Conservation (phyloP, 345 rosid species). For the Syzygium oleosum region DNA sequence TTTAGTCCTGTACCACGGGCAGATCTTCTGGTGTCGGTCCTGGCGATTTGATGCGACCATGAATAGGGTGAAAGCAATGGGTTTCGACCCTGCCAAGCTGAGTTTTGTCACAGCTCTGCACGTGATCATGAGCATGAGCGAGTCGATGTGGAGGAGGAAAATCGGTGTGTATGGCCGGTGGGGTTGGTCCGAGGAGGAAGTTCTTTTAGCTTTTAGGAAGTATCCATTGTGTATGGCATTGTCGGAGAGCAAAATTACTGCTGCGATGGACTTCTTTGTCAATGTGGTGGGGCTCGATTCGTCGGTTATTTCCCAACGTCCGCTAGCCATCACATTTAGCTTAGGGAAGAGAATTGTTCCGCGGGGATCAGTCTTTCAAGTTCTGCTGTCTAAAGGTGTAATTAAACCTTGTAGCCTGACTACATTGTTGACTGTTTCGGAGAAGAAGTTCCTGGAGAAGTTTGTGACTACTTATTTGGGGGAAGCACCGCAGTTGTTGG, state of each 20-base stretch:
- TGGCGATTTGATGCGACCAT: not conserved
- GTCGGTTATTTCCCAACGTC: not conserved
- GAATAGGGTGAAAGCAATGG: constrained; percentile 10
- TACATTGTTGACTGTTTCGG: not conserved
- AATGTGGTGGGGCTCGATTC: constrained; percentile 13
- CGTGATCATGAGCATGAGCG: not conserved
- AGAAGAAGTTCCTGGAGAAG: constrained; percentile 7
- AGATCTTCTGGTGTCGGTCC: not conserved
- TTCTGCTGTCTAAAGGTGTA: constrained; percentile 13
- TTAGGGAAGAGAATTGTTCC: constrained; percentile 26
- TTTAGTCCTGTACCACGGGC: not conserved
- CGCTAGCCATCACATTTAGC: constrained; percentile 1
- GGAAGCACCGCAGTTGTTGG: constrained; percentile 7
- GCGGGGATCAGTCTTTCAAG: constrained; percentile 8
- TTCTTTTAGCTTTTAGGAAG: constrained; percentile 8
- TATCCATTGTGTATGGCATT: constrained; percentile 5
- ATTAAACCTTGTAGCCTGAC: not conserved
- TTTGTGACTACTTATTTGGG: not conserved
- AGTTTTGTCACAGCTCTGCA: constrained; percentile 7
- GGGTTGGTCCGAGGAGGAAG: constrained; percentile 14
- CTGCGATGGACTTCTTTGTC: constrained; percentile 14
- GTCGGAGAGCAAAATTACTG: constrained; percentile 17
- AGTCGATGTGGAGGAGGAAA: constrained; percentile 8
- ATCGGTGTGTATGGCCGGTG: not conserved
- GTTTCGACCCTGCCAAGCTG: constrained; percentile 5